These are phyloP conservation scores for Penicillium steckii DNA, from an alignment of 495 filamentous ascomycete genomes.

Conservation along the genomic window DNA sequence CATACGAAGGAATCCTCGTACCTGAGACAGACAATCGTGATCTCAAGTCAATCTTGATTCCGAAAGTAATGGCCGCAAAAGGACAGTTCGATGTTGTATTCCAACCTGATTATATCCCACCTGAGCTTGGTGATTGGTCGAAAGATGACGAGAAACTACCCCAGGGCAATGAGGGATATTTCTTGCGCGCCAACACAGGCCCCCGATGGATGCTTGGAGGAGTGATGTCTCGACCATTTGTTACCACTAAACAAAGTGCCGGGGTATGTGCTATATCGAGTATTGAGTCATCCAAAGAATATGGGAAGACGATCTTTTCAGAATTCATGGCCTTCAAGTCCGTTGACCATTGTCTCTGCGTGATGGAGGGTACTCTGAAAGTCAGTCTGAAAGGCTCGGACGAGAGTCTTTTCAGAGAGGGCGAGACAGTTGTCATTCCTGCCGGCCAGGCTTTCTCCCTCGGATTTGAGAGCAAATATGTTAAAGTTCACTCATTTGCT, in stretches of 20 bases:
- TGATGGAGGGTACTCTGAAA: conserved; percentile 38
- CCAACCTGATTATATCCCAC: conserved; percentile 39
- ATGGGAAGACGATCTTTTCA: conserved; percentile 29
- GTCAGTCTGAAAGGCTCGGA: conserved; percentile 31
- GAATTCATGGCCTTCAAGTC: conserved; percentile 34
- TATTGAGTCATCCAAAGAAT: conserved; percentile 39
- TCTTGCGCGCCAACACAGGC: conserved; percentile 40
- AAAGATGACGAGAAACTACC: conserved; percentile 41
- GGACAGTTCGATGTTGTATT: conserved; percentile 50
- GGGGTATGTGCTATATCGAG: conserved; percentile 47
- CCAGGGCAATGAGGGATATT: conserved; percentile 36
- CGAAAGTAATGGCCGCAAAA: conserved; percentile 51
- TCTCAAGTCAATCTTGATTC: conserved; percentile 40
- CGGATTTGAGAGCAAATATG: conserved; percentile 38
- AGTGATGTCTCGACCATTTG: conserved; percentile 42
- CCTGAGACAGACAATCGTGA: conserved; percentile 46
- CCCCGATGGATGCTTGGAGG: conserved; percentile 44
- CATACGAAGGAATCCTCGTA: conserved; percentile 48
- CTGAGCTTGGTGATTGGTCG: conserved; percentile 40
- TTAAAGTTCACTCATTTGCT: conserved; percentile 41
- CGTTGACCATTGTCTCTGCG: conserved; percentile 41
- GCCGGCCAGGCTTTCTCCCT: conserved; percentile 39
- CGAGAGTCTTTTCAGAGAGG: conserved; percentile 30
- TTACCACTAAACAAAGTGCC: conserved; percentile 42
- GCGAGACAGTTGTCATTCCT: conserved; percentile 43